phyloP scores from a whole-genome alignment of 352 stramenopile genomes.

The Globisporangium emineosum region DNA sequence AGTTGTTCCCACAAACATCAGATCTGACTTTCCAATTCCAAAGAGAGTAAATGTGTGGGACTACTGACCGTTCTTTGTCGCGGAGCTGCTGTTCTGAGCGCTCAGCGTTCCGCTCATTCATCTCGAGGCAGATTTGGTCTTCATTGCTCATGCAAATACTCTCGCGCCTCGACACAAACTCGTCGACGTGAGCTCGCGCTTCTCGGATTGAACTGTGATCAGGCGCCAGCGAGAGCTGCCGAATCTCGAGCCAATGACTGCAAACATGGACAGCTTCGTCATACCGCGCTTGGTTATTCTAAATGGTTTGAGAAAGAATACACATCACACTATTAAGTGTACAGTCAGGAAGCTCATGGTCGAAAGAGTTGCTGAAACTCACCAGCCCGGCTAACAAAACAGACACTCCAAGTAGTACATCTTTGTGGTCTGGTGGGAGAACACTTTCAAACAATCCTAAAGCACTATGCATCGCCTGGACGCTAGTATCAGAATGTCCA shows the following conservation, averaged over 20 bases:
- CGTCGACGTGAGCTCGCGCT: constrained; percentile 25
- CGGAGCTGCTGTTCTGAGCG: constrained; percentile 20
- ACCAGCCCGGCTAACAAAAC: constrained; percentile 50
- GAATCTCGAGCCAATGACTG: constrained; percentile 20
- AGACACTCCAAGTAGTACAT: constrained; percentile 34
- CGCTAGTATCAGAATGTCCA: constrained; percentile 18
- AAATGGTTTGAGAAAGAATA: background rate
- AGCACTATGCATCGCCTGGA: constrained; percentile 24
- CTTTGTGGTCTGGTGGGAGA: constrained; percentile 37
- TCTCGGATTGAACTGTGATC: constrained; percentile 21
- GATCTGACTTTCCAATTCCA: background rate
- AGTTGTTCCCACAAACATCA: background rate
- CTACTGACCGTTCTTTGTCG: constrained; percentile 27
- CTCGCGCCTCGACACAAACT: constrained; percentile 39
- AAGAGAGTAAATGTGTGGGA: background rate
- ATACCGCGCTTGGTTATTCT: constrained; percentile 25
- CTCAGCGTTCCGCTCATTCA: constrained; percentile 20
- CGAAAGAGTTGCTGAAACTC: background rate
- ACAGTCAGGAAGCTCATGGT: background rate
- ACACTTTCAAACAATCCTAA: constrained; percentile 36
- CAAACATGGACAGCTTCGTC: constrained; percentile 26
- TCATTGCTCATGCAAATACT: constrained; percentile 28
- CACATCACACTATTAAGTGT: background rate
- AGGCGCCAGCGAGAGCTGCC: constrained; percentile 1
- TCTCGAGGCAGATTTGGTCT: constrained; percentile 29